A percentile compares a stretch with the other conserved stretches of the same genome.
Evolutionary conservation across 2,329 filamentous ascomycete species (phyloP).

Genomic region (Endoconidiophora polonica): DNA sequence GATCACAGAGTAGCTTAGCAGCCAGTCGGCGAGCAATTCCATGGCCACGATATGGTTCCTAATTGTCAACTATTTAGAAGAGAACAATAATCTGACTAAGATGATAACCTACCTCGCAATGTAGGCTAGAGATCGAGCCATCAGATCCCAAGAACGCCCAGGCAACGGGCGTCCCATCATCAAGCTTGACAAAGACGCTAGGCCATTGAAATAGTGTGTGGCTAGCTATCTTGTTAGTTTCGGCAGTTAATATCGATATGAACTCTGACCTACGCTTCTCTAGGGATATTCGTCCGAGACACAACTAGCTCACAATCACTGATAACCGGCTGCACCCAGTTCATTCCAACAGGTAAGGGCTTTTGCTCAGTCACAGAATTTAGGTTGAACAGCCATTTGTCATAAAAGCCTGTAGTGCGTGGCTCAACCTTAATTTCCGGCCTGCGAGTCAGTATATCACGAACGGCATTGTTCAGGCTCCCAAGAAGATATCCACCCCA

Average conservation of each 20-base stretch:
- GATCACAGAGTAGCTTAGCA: slow-evolving; percentile 37
- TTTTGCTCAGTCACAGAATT: slow-evolving; percentile 25
- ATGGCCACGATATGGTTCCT: slow-evolving; percentile 38
- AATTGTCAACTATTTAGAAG: neutral
- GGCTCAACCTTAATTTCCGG: slow-evolving; percentile 6
- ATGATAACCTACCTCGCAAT: slow-evolving; percentile 29
- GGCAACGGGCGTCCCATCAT: slow-evolving; percentile 34
- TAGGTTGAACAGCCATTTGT: slow-evolving; percentile 42
- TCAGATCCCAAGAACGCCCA: slow-evolving; percentile 50
- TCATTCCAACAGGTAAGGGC: slow-evolving; percentile 29
- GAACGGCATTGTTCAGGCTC: slow-evolving; percentile 20
- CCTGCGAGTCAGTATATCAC: slow-evolving; percentile 14
- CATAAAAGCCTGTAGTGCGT: slow-evolving; percentile 21
- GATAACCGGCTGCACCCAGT: slow-evolving; percentile 36
- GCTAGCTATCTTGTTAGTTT: slow-evolving; percentile 16
- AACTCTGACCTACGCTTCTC: slow-evolving; percentile 29
- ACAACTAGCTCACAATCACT: slow-evolving; percentile 40
- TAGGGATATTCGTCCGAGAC: slow-evolving; percentile 37
- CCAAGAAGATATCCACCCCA: slow-evolving; percentile 22
- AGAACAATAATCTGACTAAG: neutral
- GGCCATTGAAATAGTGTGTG: slow-evolving; percentile 28
- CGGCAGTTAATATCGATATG: neutral
- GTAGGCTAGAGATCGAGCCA: slow-evolving; percentile 42
- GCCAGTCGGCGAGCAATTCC: slow-evolving; percentile 48
- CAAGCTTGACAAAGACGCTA: slow-evolving; percentile 29